These are phyloP conservation scores for Neonectria magnoliae DNA, from an alignment of 2,329 filamentous ascomycete species.

Conservation along the genomic window DNA sequence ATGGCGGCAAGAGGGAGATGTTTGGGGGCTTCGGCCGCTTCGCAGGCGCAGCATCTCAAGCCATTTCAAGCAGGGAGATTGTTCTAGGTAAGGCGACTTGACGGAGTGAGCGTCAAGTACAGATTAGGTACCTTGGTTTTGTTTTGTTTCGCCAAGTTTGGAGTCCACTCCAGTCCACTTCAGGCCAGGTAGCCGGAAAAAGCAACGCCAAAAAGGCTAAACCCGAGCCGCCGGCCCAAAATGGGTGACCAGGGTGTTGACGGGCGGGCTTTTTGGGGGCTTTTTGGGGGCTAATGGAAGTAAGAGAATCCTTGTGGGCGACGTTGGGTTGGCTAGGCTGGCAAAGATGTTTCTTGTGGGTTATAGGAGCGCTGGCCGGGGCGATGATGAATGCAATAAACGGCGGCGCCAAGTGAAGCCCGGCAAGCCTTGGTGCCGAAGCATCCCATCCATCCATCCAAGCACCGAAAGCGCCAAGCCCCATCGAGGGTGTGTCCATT, in stretches of 20 bases:
- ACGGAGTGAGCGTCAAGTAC: background rate
- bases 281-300: background rate
- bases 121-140: background rate
- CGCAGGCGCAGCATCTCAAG: background rate
- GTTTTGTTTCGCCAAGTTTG: conserved; percentile 20
- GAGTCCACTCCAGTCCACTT: conserved; percentile 7
- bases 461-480: conserved; percentile 10
- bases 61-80: background rate
- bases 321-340: conserved; percentile 13
- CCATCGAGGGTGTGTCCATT: background rate
- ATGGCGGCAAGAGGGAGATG: background rate
- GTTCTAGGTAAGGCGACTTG: background rate
- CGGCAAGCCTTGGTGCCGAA: conserved; percentile 17
- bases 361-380: conserved; percentile 5
- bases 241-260: conserved; percentile 6
- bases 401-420: conserved; percentile 17
- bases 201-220: conserved; percentile 16
- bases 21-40: background rate
- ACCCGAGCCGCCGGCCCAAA: conserved; percentile 4
- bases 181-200: conserved; percentile 23
- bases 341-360: background rate
- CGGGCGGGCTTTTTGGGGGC: background rate
- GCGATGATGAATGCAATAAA: conserved; percentile 15
- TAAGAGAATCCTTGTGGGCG: conserved; percentile 11
- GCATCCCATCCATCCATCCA: background rate